These are phyloP conservation scores for Penicillium sp. DNA, from an alignment of 2,329 filamentous ascomycete genomes.

Conservation along the genomic window DNA sequence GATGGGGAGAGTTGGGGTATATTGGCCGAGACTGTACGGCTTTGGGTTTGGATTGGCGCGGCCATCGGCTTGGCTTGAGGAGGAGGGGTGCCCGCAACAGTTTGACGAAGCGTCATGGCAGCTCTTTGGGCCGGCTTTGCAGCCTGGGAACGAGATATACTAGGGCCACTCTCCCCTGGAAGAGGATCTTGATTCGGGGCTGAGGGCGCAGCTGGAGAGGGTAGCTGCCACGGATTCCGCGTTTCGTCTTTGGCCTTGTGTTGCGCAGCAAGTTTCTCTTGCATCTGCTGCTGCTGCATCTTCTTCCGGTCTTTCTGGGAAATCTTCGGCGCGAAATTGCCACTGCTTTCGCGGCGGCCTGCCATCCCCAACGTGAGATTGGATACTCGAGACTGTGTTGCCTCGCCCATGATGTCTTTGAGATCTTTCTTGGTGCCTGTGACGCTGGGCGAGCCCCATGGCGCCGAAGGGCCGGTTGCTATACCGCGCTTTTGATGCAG, in stretches of 20 bases:
- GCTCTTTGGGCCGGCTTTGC: constrained; percentile 35
- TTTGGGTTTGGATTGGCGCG: constrained; percentile 46
- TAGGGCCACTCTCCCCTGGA: constrained; percentile 10
- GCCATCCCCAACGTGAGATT: constrained; percentile 50
- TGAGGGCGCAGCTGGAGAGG: constrained; percentile 15
- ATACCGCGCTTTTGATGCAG: constrained; percentile 23
- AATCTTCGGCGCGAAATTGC: constrained; percentile 53
- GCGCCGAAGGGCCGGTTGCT: constrained; percentile 33
- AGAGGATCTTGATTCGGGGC: constrained; percentile 1
- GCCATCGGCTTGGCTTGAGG: constrained; percentile 22
- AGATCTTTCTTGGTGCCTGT: constrained; percentile 63
- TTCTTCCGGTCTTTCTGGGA: constrained; percentile 92
- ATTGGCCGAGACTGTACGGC: constrained; percentile 28
- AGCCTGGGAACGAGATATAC: constrained; percentile 34
- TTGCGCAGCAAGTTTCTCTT: constrained; percentile 37
- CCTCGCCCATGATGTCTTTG: constrained; percentile 67
- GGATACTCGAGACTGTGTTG: constrained; percentile 48
- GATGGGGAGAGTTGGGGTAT: constrained; percentile 11
- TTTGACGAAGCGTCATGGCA: constrained; percentile 58
- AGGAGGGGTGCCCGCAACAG: constrained; percentile 46
- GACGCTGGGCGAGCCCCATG: constrained; percentile 52
- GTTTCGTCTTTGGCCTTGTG: constrained; percentile 33
- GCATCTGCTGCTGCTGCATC: constrained; percentile 61
- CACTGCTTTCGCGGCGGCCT: constrained; percentile 39
- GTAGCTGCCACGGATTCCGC: constrained; percentile 60